Evolutionary conservation across 164 flowering plant genomes (phyloP).

Genomic region (Piper betle): DNA sequence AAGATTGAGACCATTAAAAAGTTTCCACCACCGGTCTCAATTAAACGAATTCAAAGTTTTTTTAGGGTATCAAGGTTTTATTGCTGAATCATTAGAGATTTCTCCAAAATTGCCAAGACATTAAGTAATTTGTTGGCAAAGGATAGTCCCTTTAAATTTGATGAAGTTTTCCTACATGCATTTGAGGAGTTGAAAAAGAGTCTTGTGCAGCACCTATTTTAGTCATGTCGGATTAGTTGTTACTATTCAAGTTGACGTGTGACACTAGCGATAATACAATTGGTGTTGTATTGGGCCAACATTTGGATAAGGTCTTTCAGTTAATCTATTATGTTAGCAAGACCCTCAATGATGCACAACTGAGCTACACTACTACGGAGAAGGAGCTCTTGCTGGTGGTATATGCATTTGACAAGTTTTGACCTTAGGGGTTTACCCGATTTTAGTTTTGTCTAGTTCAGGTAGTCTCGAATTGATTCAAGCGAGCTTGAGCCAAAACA

Average conservation of each 20-base stretch:
- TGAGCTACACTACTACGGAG: conserved; percentile 1
- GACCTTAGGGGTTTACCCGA: too few species aligned
- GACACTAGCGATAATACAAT: conserved; percentile 5
- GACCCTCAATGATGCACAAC: neutral
- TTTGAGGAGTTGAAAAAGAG: neutral
- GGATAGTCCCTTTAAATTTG: neutral
- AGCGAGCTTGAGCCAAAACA: too few species aligned
- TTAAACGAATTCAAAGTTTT: neutral
- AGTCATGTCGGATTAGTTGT: neutral
- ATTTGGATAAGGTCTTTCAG: neutral
- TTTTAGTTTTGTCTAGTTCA: too few species aligned
- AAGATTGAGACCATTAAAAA: conserved; percentile 1
- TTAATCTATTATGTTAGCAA: conserved; percentile 3
- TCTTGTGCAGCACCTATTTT: conserved; percentile 1
- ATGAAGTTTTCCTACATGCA: neutral
- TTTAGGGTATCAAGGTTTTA: conserved; percentile 7
- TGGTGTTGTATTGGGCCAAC: conserved; percentile 2
- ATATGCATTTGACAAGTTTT: neutral
- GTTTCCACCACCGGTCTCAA: neutral
- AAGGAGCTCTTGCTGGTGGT: neutral
- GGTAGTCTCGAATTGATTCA: too few species aligned
- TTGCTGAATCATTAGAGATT: conserved; percentile 7
- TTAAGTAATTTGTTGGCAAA: neutral
- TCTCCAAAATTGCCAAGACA: conserved; percentile 1
- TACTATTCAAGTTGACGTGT: conserved; percentile 8